A percentile compares a stretch with the other conserved stretches of the same genome.
Evolutionary conservation across 1,284 basidiomycete species (phyloP).

Genomic region (Mycosarcoma maydis): DNA sequence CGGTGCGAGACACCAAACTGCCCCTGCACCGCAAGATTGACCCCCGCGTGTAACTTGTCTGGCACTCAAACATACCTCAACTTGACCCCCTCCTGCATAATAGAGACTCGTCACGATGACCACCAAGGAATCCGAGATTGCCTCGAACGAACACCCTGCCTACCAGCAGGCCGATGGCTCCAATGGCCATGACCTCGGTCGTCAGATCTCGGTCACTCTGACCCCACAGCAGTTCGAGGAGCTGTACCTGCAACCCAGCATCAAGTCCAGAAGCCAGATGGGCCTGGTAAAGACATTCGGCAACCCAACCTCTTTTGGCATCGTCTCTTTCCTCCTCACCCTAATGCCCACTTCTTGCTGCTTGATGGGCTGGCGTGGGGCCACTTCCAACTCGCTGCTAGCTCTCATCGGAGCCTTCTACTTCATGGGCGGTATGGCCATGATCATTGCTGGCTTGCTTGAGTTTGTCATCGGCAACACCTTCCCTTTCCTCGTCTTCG

Average conservation of each 20-base stretch:
- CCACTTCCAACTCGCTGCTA: constrained; percentile 37
- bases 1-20: no score
- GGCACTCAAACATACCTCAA: neutral
- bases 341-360: constrained; percentile 43
- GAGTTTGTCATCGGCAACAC: constrained; percentile 55
- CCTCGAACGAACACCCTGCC: constrained; percentile 35
- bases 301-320: constrained; percentile 50
- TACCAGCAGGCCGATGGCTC: constrained; percentile 30
- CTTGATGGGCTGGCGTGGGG: constrained; percentile 52
- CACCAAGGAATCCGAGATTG: constrained; percentile 35
- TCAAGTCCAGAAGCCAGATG: constrained; percentile 28
- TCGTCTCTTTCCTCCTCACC: constrained; percentile 53
- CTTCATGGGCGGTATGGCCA: constrained; percentile 37
- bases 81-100: neutral
- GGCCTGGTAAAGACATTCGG: constrained; percentile 51
- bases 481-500: constrained; percentile 52
- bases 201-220: constrained; percentile 52
- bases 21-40: neutral
- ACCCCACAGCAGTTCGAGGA: constrained; percentile 52
- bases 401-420: constrained; percentile 42
- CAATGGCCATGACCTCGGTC: constrained; percentile 38
- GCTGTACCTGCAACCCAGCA: constrained; percentile 48
- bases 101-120: constrained; percentile 15
- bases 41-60: no score
- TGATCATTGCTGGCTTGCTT: constrained; percentile 30